Base-by-base conservation (phyloP, 169 alveolate genomes). In the Plasmodium vinckei region DNA sequence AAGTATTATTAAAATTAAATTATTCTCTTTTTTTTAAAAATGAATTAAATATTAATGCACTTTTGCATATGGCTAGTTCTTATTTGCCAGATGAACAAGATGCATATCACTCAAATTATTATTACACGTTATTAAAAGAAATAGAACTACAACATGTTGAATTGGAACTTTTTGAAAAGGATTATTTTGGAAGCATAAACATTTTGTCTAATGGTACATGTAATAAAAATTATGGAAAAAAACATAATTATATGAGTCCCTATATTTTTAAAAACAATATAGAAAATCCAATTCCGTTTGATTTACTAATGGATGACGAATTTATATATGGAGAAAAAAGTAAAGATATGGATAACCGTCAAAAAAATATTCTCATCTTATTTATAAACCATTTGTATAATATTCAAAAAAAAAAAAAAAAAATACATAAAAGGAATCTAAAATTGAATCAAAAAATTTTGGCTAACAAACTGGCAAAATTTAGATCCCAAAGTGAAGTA, bases 51-150 rank as follows among this genome's bases (percentile, higher is more conserved):
- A 75, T 75, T 73, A 75, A 75, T 63, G 88, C 67, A 15, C 88
- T 75, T 17, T 54, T 75, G 17, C 57, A 75, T 44, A 75, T 75
- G 88, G 88, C 88, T 25, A 75, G 88, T n/a, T 75, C 88, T 9
- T 49, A 63, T 54, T 42, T 75, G 13, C 88, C 88, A 21, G 72
- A 47, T 12, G 88, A 75, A 49, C 65, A 75, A 44, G 3, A n/a
- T 6, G 53, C 17, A 6, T 54, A 46, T 27, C 73, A 63, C 23
- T 75, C 73, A n/a, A 61, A 63, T 49, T 75, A 75, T 54, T 49
- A 61, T 42, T 67, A 49, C 75, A 75, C 72, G 9, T 49, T 75
- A 63, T n/a, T 75, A 53, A 51, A 63, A 63, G 88, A 75, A 51
- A 75, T 75, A 44, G 51, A 75, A 23, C 27, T 68, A 0, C 88